Conservation (phyloP, 345 rosid species). For the Carallia pectinifolia region DNA sequence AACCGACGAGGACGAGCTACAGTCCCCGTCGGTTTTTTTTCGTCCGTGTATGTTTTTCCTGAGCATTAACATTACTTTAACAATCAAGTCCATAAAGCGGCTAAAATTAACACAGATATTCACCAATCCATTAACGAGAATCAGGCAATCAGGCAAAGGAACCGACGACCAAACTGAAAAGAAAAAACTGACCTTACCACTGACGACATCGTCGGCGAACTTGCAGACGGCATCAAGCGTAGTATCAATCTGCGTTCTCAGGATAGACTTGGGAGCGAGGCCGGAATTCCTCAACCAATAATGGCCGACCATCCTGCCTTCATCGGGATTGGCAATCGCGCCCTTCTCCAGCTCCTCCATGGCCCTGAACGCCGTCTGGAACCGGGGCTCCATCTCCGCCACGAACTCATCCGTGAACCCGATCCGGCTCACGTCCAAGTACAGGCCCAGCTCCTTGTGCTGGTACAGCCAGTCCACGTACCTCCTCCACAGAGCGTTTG, state of each 20-base stretch:
- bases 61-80: no score
- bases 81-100: no score
- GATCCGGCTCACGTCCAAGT: constrained; percentile 82
- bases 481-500: constrained; percentile 63
- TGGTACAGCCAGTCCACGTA: constrained; percentile 94
- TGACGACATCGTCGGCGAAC: constrained; percentile 70
- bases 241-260: constrained; percentile 62
- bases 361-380: constrained; percentile 62
- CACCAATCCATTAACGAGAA: neutral
- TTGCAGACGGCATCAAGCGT: constrained; percentile 64
- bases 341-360: constrained; percentile 92
- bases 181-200: constrained; percentile 66
- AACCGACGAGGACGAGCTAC: no score
- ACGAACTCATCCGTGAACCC: constrained; percentile 82
- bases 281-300: constrained; percentile 83
- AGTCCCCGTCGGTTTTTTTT: no score
- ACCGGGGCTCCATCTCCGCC: constrained; percentile 73
- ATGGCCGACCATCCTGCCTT: constrained; percentile 98
- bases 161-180: neutral
- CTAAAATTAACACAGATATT: no score
- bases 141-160: neutral
- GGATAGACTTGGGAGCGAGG: constrained; percentile 59
- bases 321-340: constrained; percentile 94
- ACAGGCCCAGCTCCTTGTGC: constrained; percentile 84
- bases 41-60: no score